Conservation (phyloP, 352 stramenopile species). For the Pythium aristosporum region DNA sequence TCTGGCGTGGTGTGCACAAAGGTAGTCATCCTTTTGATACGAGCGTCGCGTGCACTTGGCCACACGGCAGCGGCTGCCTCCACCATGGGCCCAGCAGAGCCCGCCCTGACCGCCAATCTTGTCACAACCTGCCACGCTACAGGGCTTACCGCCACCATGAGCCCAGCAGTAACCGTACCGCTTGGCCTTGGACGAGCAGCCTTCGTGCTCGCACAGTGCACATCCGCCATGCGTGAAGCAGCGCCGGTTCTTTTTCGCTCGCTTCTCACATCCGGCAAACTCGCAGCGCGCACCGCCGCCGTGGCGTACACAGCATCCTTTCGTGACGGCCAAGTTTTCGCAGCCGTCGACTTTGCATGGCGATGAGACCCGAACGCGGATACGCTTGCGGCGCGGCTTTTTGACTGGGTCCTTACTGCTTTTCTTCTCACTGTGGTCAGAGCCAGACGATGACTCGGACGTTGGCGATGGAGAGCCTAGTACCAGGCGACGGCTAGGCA, state of each 20-base stretch:
- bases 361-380: conserved; percentile 5
- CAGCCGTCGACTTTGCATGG: conserved; percentile 4
- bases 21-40: conserved; percentile 25
- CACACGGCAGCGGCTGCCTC: conserved; percentile 42
- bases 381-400: conserved; percentile 5
- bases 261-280: conserved; percentile 14
- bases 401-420: neutral
- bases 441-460: neutral
- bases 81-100: conserved; percentile 31
- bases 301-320: conserved; percentile 38
- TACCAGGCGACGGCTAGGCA: neutral
- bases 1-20: neutral
- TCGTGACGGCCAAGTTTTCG: conserved; percentile 7
- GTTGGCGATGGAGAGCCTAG: neutral
- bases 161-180: conserved; percentile 24
- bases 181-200: conserved; percentile 21
- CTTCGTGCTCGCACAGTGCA: conserved; percentile 12
- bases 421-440: neutral
- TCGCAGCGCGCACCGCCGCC: conserved; percentile 28
- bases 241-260: conserved; percentile 14
- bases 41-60: conserved; percentile 50
- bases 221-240: conserved; percentile 26
- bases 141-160: conserved; percentile 17
- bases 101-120: conserved; percentile 16
- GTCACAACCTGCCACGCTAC: conserved; percentile 4